A percentile compares a stretch with the other conserved stretches of the same genome.
These are phyloP conservation scores for Collybia sp. DNA, from an alignment of 768 basidiomycete genomes.

Conservation along the genomic window DNA sequence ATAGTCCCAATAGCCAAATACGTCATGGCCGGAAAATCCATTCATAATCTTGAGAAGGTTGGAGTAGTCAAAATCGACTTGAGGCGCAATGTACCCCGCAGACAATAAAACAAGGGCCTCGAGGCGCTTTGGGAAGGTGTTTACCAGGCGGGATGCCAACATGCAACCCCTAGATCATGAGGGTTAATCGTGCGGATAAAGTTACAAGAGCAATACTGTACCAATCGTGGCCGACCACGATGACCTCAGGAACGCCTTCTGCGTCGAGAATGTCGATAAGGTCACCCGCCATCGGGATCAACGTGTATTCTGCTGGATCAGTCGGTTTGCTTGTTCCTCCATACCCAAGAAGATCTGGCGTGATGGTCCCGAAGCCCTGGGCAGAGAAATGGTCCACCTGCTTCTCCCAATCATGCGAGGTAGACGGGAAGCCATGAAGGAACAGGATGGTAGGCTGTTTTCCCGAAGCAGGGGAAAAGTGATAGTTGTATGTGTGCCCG, in stretches of 20 bases:
- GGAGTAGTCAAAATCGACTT: conserved; percentile 11
- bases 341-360: conserved; percentile 49
- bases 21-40: conserved; percentile 22
- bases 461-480: conserved; percentile 14
- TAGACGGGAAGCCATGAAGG: conserved; percentile 42
- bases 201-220: conserved; percentile 7
- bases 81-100: conserved; percentile 27
- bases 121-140: conserved; percentile 33
- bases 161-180: conserved; percentile 28
- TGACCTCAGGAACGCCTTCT: conserved; percentile 23
- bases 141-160: conserved; percentile 29
- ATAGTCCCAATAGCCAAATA: conserved; percentile 31
- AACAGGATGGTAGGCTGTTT: conserved; percentile 34
- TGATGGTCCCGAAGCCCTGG: conserved; percentile 39
- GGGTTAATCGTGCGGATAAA: not conserved
- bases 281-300: conserved; percentile 31
- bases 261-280: conserved; percentile 36
- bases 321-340: conserved; percentile 44
- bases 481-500: conserved; percentile 32
- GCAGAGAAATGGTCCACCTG: conserved; percentile 31
- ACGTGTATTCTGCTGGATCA: conserved; percentile 27
- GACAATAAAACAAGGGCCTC: conserved; percentile 33
- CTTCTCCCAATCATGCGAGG: conserved; percentile 33
- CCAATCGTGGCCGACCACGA: conserved; percentile 44
- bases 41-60: conserved; percentile 11